These are phyloP conservation scores for Pittosporum tobira DNA, from an alignment of 129 eudicot genomes.

Conservation along the genomic window DNA sequence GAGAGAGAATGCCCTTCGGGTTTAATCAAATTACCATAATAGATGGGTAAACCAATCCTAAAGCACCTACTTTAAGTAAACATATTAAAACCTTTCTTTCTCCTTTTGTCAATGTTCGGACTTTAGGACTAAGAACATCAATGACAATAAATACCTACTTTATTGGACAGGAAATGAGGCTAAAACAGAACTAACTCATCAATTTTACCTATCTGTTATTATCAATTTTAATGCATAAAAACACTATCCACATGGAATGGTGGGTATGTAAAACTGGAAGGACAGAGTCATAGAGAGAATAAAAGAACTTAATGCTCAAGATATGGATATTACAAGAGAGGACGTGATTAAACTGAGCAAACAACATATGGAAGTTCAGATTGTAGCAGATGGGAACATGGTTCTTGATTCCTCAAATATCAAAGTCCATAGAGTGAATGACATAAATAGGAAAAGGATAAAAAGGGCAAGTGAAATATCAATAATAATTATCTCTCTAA, in stretches of 20 bases:
- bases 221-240: background rate
- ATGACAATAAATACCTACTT: background rate
- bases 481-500: background rate
- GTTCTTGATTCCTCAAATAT: slow-evolving; percentile 5
- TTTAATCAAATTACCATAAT: background rate
- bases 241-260: slow-evolving; percentile 4
- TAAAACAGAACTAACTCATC: background rate
- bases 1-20: no score
- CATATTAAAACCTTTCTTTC: background rate
- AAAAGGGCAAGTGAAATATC: background rate
- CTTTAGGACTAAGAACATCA: background rate
- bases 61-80: background rate
- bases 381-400: slow-evolving; percentile 8
- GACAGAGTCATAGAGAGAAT: slow-evolving; percentile 12
- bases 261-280: background rate
- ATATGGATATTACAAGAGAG: background rate
- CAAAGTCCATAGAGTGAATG: background rate
- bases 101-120: background rate
- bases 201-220: background rate
- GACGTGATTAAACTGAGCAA: slow-evolving; percentile 11
- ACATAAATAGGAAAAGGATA: background rate
- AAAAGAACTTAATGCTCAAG: background rate
- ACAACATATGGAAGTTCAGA: slow-evolving; percentile 4
- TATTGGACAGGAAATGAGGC: background rate
- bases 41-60: background rate